Percentiles rank a stretch among this genome's conserved stretches.
Conservation (phyloP, 1,139 yeast species). For the Geotrichum restrictum region DNA sequence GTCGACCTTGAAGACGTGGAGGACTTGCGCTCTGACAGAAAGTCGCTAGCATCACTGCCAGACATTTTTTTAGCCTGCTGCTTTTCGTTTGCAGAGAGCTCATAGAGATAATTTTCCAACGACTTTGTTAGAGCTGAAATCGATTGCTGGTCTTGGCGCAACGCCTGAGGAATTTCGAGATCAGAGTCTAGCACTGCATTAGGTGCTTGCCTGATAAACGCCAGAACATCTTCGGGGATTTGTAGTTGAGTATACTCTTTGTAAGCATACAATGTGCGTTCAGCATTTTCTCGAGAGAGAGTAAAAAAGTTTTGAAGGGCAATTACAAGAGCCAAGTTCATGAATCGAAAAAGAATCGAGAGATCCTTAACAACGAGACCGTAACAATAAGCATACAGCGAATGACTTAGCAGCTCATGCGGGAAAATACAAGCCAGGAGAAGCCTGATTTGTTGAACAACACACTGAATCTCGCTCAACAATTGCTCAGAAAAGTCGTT, state of each 20-base stretch:
- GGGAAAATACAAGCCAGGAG: slow-evolving; percentile 30
- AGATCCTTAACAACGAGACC: slow-evolving; percentile 28
- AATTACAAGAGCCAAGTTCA: slow-evolving; percentile 27
- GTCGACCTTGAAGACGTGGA: slow-evolving; percentile 5
- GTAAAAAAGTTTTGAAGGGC: slow-evolving; percentile 28
- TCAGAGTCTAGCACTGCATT: slow-evolving; percentile 24
- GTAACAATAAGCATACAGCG: slow-evolving; percentile 26
- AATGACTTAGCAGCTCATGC: slow-evolving; percentile 23
- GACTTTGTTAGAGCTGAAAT: slow-evolving; percentile 27
- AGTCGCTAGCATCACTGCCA: slow-evolving; percentile 12
- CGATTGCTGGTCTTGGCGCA: slow-evolving; percentile 23
- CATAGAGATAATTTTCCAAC: slow-evolving; percentile 28
- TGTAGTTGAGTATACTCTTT: slow-evolving; percentile 33
- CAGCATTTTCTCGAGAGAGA: slow-evolving; percentile 29
- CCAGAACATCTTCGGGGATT: slow-evolving; percentile 27
- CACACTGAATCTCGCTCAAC: slow-evolving; percentile 29
- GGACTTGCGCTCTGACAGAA: slow-evolving; percentile 9
- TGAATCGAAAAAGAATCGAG: slow-evolving; percentile 28
- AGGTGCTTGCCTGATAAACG: slow-evolving; percentile 25
- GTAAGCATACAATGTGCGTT: slow-evolving; percentile 29
- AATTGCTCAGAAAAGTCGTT: slow-evolving; percentile 22
- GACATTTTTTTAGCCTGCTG: not conserved
- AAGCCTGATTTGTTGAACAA: slow-evolving; percentile 26
- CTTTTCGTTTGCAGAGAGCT: slow-evolving; percentile 3
- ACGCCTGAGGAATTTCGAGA: slow-evolving; percentile 27